Evolutionary conservation across 2,329 filamentous ascomycete species (phyloP).

Genomic region (Pezicula carpinea): DNA sequence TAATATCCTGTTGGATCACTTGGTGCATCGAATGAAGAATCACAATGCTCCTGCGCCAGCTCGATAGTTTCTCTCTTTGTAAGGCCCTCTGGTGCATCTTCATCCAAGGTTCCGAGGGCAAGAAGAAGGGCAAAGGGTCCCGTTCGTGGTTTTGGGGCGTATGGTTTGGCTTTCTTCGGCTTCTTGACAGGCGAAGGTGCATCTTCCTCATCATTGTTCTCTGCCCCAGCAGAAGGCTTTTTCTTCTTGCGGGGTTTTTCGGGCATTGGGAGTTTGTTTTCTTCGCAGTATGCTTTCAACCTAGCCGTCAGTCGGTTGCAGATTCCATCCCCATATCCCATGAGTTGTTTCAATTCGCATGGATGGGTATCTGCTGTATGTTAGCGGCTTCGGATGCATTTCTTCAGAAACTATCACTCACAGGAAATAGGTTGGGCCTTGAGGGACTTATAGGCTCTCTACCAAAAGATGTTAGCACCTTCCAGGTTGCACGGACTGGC

Average conservation of each 20-base stretch:
- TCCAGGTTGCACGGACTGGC: neutral
- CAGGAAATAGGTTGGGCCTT: conserved; percentile 64
- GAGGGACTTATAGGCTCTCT: conserved; percentile 69
- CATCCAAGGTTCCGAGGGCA: conserved; percentile 56
- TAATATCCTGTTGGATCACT: conserved; percentile 65
- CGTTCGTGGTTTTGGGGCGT: conserved; percentile 68
- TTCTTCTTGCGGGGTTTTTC: conserved; percentile 45
- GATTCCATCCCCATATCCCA: conserved; percentile 68
- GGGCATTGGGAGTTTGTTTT: conserved; percentile 66
- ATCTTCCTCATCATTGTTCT: conserved; percentile 6
- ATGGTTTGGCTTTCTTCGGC: conserved; percentile 54
- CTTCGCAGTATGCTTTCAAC: conserved; percentile 55
- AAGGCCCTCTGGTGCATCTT: conserved; percentile 51
- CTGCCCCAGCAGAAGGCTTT: conserved; percentile 12
- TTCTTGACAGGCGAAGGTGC: conserved; percentile 44
- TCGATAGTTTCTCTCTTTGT: conserved; percentile 66
- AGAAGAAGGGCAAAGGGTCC: conserved; percentile 70
- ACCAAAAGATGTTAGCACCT: neutral
- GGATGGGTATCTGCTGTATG: conserved; percentile 65
- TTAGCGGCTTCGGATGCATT: conserved; percentile 65
- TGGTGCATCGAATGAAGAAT: conserved; percentile 67
- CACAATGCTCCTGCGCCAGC: conserved; percentile 65
- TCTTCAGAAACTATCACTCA: conserved; percentile 67
- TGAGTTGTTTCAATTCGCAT: conserved; percentile 66
- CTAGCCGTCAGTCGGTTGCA: conserved; percentile 64